Percentiles rank a stretch among this genome's conserved stretches.
Evolutionary conservation across 1,139 yeast species (phyloP).

Genomic region (Kurtzmaniella quercitrusa): DNA sequence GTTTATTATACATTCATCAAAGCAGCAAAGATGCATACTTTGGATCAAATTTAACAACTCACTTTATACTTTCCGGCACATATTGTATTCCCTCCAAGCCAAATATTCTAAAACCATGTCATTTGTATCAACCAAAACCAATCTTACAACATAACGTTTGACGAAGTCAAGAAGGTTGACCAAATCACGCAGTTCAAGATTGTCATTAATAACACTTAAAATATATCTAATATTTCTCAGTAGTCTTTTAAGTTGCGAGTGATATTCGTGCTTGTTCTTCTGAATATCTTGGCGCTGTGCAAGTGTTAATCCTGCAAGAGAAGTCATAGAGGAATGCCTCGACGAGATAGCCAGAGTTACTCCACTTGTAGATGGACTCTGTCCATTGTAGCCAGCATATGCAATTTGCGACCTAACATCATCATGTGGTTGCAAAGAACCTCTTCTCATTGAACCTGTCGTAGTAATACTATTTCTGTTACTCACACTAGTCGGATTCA

Average conservation of each 20-base stretch:
- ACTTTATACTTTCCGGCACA: not conserved
- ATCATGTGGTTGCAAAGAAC: constrained; percentile 13
- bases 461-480: constrained; percentile 26
- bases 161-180: constrained; percentile 35
- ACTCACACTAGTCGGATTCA: constrained; percentile 19
- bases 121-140: constrained; percentile 36
- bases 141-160: constrained; percentile 32
- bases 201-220: constrained; percentile 8
- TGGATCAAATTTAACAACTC: not conserved
- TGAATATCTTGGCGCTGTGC: constrained; percentile 32
- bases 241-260: constrained; percentile 23
- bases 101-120: constrained; percentile 37
- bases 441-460: constrained; percentile 20
- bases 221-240: constrained; percentile 14
- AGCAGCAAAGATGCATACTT: not conserved
- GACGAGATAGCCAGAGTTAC: not conserved
- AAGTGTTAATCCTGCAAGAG: constrained; percentile 14
- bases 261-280: constrained; percentile 35
- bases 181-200: constrained; percentile 14
- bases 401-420: constrained; percentile 4
- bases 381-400: constrained; percentile 2
- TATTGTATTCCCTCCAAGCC: constrained; percentile 18
- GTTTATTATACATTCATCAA: not conserved
- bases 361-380: not conserved
- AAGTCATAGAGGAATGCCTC: constrained; percentile 4